phyloP scores from a whole-genome alignment of 129 eudicot genomes.

The Oenanthe sinensis region DNA sequence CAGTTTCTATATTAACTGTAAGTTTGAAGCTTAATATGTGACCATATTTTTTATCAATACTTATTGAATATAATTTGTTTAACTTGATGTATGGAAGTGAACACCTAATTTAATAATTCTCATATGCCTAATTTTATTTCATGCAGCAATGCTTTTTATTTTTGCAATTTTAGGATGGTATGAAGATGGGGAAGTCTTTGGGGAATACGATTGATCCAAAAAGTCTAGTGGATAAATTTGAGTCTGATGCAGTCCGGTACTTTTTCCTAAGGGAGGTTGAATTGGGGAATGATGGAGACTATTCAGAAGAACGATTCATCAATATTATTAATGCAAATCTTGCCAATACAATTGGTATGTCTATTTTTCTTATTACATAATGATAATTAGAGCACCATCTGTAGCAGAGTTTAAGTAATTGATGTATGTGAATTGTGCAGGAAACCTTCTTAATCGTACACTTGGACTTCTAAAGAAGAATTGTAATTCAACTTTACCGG shows the following conservation, averaged over 20 bases:
- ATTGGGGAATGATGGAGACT: slow-evolving; percentile 94
- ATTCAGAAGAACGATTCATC: slow-evolving; percentile 90
- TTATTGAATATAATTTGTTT: background rate
- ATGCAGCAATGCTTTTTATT: slow-evolving; percentile 54
- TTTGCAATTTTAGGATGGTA: slow-evolving; percentile 86
- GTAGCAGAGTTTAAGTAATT: background rate
- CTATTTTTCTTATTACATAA: background rate
- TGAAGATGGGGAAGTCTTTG: slow-evolving; percentile 98
- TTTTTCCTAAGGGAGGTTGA: slow-evolving; percentile 94
- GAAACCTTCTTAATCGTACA: slow-evolving; percentile 98
- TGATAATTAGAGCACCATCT: background rate
- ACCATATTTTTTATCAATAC: background rate
- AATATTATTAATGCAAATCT: slow-evolving; percentile 87
- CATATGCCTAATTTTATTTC: slow-evolving; percentile 32
- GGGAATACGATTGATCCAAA: slow-evolving; percentile 97
- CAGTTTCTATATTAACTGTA: background rate
- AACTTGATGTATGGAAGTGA: background rate
- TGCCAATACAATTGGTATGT: slow-evolving; percentile 90
- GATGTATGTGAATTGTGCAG: slow-evolving; percentile 28
- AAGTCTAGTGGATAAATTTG: slow-evolving; percentile 68
- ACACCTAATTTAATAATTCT: slow-evolving; percentile 16
- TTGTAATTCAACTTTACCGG: slow-evolving; percentile 75
- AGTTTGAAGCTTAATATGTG: background rate
- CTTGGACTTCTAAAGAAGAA: slow-evolving; percentile 94
- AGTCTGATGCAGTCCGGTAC: slow-evolving; percentile 89